A percentile compares a stretch with the other conserved stretches of the same genome.
These are phyloP conservation scores for Cunninghamia lanceolata DNA, from an alignment of 75 land plant species.

Conservation along the genomic window DNA sequence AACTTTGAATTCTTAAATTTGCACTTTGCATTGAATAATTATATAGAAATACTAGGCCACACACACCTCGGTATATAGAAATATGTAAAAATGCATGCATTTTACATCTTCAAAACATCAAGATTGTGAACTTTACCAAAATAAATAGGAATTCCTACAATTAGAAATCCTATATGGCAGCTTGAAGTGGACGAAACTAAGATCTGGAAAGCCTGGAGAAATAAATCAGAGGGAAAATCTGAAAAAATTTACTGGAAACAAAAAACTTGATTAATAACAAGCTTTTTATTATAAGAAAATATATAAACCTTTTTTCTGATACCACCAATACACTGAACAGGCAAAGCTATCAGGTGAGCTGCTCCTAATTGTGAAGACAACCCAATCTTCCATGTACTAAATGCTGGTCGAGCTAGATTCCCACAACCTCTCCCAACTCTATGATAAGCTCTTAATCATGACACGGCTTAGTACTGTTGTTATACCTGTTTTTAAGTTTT, in stretches of 20 bases:
- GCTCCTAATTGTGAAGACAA: background rate
- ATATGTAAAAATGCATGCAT: background rate
- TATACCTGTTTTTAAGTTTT: too few species aligned
- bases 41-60: background rate
- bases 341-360: background rate
- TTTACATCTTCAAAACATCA: background rate
- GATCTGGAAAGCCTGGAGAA: background rate
- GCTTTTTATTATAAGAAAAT: too few species aligned
- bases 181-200: background rate
- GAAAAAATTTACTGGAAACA: background rate
- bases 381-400: too few species aligned
- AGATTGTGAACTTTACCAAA: background rate
- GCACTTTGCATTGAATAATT: background rate
- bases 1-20: background rate
- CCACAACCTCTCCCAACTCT: background rate
- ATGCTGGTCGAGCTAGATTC: too few species aligned
- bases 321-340: background rate
- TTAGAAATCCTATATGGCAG: background rate
- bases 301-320: too few species aligned
- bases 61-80: background rate
- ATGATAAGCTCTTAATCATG: too few species aligned
- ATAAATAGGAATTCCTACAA: background rate
- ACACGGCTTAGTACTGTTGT: background rate
- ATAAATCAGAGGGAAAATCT: background rate
- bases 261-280: background rate